Percentiles rank a stretch among this genome's conserved stretches.
Conservation (phyloP, 2,329 filamentous ascomycete genomes). For the Aspergillus fructus region DNA sequence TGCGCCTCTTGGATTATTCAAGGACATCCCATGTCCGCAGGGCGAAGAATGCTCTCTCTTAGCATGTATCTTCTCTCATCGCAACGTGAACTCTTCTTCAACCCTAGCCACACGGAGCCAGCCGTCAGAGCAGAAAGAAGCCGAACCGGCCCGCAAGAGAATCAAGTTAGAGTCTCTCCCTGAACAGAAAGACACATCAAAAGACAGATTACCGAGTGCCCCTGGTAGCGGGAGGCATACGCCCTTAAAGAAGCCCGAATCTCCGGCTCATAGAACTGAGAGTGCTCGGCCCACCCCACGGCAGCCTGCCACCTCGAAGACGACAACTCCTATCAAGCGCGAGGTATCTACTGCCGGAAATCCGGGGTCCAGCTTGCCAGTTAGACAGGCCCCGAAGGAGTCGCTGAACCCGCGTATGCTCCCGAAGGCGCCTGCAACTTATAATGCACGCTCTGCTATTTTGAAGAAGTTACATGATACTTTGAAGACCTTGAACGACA, state of each 20-base stretch:
- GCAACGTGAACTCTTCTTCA: conserved; percentile 17
- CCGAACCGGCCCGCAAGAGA: not conserved
- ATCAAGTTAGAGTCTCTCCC: not conserved
- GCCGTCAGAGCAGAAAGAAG: not conserved
- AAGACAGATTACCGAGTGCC: not conserved
- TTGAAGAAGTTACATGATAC: conserved; percentile 45
- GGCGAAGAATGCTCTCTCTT: conserved; percentile 51
- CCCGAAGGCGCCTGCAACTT: conserved; percentile 42
- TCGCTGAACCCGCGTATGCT: conserved; percentile 47
- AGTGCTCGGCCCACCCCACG: not conserved
- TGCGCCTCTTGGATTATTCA: conserved; percentile 55
- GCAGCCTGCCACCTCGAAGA: not conserved
- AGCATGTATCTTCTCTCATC: conserved; percentile 61
- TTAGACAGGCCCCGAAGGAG: conserved; percentile 40
- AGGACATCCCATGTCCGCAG: conserved; percentile 53
- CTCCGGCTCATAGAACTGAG: not conserved
- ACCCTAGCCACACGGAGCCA: conserved; percentile 13
- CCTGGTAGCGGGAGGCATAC: conserved; percentile 15
- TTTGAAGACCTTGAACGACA: conserved; percentile 43
- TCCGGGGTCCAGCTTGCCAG: conserved; percentile 16
- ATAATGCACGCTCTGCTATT: conserved; percentile 43
- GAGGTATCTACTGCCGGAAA: conserved; percentile 1
- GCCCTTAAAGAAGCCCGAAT: conserved; percentile 32
- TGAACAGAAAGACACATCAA: not conserved
- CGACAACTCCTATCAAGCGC: conserved; percentile 4